These are phyloP conservation scores for Wickerhamiella hasegawae DNA, from an alignment of 805 yeast species.

Conservation along the genomic window DNA sequence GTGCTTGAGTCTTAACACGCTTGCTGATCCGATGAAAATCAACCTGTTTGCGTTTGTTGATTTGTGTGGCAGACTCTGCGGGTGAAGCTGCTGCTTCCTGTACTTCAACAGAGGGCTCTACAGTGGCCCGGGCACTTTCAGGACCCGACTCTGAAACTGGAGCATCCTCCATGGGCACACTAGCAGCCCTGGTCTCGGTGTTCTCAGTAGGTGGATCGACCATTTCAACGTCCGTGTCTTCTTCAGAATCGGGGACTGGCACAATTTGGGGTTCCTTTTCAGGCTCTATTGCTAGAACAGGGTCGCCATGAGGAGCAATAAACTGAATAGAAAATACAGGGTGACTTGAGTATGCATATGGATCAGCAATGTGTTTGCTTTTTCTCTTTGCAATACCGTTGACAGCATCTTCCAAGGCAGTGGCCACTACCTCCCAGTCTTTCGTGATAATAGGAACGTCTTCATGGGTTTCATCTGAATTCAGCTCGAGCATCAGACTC, in stretches of 20 bases:
- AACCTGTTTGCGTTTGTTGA: too few species aligned
- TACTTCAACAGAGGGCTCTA: too few species aligned
- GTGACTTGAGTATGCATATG: not conserved
- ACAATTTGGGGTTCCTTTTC: not conserved
- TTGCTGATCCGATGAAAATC: constrained; percentile 1
- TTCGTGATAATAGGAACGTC: constrained; percentile 1
- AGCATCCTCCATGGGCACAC: not conserved
- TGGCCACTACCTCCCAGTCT: constrained; percentile 3
- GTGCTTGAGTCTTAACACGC: constrained; percentile 1
- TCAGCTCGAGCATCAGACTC: not conserved
- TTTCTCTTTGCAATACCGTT: not conserved
- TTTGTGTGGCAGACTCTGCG: too few species aligned
- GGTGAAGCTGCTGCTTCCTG: too few species aligned
- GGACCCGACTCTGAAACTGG: not conserved
- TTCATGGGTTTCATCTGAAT: not conserved
- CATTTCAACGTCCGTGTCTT: constrained; percentile 1
- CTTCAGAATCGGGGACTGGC: not conserved
- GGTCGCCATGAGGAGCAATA: constrained; percentile 6
- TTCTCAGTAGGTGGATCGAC: not conserved
- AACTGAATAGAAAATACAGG: constrained; percentile 4
- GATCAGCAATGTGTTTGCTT: constrained; percentile 1
- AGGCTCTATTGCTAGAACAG: not conserved
- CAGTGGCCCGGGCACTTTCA: not conserved
- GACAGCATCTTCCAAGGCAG: constrained; percentile 3
- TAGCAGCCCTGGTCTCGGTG: not conserved